Percentiles rank a stretch among this genome's conserved stretches.
These are phyloP conservation scores for Aspergillus phoenicis DNA, from an alignment of 2,329 filamentous ascomycete species.

Conservation along the genomic window DNA sequence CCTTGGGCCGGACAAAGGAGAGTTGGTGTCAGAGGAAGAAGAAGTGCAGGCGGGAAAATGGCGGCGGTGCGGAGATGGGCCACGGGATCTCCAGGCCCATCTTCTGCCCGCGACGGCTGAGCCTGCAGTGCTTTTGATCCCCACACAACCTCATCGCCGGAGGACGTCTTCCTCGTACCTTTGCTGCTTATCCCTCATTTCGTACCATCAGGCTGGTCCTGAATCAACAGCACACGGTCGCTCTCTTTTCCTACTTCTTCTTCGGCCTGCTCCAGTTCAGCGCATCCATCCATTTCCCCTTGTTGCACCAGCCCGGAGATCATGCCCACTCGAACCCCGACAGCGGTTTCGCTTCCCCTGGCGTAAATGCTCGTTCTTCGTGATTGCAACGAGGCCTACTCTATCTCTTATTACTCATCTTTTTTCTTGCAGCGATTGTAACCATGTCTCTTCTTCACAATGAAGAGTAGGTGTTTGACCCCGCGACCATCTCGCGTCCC, in stretches of 20 bases:
- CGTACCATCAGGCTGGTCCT: slow-evolving; percentile 39
- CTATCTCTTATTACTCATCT: background rate
- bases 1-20: too few relatives aligned
- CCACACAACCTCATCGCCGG: slow-evolving; percentile 3
- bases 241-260: slow-evolving; percentile 13
- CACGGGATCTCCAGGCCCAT: slow-evolving; percentile 9
- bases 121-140: slow-evolving; percentile 6
- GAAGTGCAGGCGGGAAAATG: background rate
- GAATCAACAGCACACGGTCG: slow-evolving; percentile 17
- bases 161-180: background rate
- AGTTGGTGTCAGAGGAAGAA: too few relatives aligned
- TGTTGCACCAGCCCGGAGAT: slow-evolving; percentile 14
- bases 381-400: slow-evolving; percentile 3
- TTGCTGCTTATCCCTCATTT: slow-evolving; percentile 7
- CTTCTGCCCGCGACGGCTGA: slow-evolving; percentile 1
- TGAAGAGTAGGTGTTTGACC: slow-evolving; percentile 49
- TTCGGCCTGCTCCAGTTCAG: slow-evolving; percentile 14
- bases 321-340: slow-evolving; percentile 15
- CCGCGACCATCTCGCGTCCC: background rate
- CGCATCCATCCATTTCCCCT: slow-evolving; percentile 13
- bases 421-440: slow-evolving; percentile 10
- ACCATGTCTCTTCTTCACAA: slow-evolving; percentile 54
- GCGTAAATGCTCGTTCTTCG: slow-evolving; percentile 4
- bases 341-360: slow-evolving; percentile 9
- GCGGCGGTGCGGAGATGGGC: slow-evolving; percentile 10